Base-by-base conservation (phyloP, 495 filamentous ascomycete species). In the Achaetomiella virescens region DNA sequence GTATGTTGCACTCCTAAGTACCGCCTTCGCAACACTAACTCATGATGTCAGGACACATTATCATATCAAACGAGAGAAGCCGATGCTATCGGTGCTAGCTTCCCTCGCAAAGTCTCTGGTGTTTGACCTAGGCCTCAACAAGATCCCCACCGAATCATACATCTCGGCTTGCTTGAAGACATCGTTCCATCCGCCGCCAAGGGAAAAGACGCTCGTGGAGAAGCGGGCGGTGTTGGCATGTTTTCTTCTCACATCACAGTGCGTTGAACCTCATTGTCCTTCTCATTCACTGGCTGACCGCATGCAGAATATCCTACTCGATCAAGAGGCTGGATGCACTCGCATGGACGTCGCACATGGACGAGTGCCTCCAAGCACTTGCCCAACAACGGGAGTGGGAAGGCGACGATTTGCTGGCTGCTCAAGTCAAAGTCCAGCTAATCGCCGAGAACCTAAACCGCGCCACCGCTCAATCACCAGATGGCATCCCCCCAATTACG, bases 121-220 rank as follows among this genome's bases (percentile, higher is more conserved):
- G 0, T 75, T 68, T 21, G 81, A 84, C 40, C 70, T 83, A 22
- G 74, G 77, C n/a, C 72, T 86, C 18, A 78, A 83, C 58, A 76
- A 76, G 55, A 60, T 67, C 15, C 57, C 72, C 1, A 41, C 63
- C 15, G 69, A 72, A 24, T 58, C 58, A 35, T 65, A 40, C 54
- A 42, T 61, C 36, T 55, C 50, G 37, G 42, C 54, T 11, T 63
- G 52, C 40, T 40, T 44, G 41, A 55, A n/a, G 53, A 57, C 18
- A 4, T 21, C 33, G 50, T 42, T 56, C 37, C 33, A 35, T 43
- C 38, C 48, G 27, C 63, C 61, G 0, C 60, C 54, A 50, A 52
- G 21, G 17, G 55, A 75, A 44, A 71, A 72, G 52, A 79, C 75
- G 0, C 60, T 77, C 40, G 81, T 82, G 55, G 79, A 82, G 58